Evolutionary conservation across 495 filamentous ascomycete genomes (phyloP).

Genomic region (Aspergillus nidulans): DNA sequence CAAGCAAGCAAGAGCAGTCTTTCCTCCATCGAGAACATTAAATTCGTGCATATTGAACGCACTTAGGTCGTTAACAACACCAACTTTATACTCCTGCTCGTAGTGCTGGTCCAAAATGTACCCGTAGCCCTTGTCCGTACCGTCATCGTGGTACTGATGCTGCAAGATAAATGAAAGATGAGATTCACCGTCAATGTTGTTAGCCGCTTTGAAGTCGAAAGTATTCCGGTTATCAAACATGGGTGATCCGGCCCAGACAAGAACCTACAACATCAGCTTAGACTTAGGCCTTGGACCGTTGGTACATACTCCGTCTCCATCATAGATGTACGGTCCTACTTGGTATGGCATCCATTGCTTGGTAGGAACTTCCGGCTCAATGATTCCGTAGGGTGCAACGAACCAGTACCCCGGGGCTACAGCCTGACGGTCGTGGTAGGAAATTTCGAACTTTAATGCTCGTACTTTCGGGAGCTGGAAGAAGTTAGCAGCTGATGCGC

Average conservation of each 20-base stretch:
- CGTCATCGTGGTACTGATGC: conserved; percentile 30
- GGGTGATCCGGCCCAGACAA: conserved; percentile 39
- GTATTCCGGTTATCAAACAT: conserved; percentile 33
- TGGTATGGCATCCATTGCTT: conserved; percentile 36
- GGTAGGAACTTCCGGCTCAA: conserved; percentile 25
- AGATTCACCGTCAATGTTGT: conserved; percentile 32
- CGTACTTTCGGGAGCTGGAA: conserved; percentile 24
- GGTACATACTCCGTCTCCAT: conserved; percentile 30
- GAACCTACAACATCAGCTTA: conserved; percentile 20
- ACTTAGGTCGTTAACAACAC: conserved; percentile 34
- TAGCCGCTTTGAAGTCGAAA: conserved; percentile 39
- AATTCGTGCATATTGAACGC: conserved; percentile 51
- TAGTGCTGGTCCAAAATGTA: conserved; percentile 34
- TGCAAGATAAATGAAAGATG: conserved; percentile 48
- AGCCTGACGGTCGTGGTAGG: conserved; percentile 19
- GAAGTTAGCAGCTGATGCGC: conserved; percentile 3
- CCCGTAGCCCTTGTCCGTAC: conserved; percentile 28
- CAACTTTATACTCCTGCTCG: conserved; percentile 31
- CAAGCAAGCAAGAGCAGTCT: conserved; percentile 42
- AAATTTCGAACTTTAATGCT: conserved; percentile 24
- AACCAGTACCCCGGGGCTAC: conserved; percentile 39
- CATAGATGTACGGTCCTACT: conserved; percentile 43
- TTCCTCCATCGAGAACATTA: conserved; percentile 38
- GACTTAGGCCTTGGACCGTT: background rate
- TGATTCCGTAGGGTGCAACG: conserved; percentile 37